Evolutionary conservation across 345 rosid genomes (phyloP).

Genomic region (Eucalyptus camaldulensis): DNA sequence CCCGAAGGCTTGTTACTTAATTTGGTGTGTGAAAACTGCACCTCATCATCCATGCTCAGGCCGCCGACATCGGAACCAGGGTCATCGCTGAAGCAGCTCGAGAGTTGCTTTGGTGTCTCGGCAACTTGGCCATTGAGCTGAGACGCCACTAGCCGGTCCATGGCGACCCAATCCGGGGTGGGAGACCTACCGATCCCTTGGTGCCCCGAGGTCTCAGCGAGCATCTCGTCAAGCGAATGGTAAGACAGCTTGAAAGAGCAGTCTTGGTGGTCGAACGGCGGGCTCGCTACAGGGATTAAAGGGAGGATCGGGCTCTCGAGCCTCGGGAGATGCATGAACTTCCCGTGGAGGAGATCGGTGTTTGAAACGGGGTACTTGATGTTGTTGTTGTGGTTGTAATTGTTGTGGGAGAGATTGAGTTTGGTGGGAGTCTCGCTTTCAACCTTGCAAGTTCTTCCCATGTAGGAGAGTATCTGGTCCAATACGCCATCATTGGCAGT

Average conservation of each 20-base stretch:
- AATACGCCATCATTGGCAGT: constrained; percentile 16
- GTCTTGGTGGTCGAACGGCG: neutral
- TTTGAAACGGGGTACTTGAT: neutral
- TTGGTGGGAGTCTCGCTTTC: constrained; percentile 5
- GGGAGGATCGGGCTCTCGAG: constrained; percentile 24
- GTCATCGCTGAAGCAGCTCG: constrained; percentile 20
- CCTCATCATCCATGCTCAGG: constrained; percentile 20
- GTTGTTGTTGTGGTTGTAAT: neutral
- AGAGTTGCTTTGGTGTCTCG: constrained; percentile 24
- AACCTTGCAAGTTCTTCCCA: constrained; percentile 35
- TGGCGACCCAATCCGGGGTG: neutral
- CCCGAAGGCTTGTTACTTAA: neutral
- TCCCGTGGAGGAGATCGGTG: neutral
- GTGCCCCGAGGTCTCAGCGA: neutral
- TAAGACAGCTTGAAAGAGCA: neutral
- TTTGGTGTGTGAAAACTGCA: constrained; percentile 20
- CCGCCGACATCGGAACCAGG: constrained; percentile 16
- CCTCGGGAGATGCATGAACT: constrained; percentile 28
- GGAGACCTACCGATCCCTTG: neutral
- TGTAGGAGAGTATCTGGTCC: constrained; percentile 32
- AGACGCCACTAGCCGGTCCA: constrained; percentile 7
- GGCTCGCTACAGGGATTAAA: neutral
- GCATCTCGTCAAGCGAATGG: constrained; percentile 13
- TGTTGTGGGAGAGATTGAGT: neutral
- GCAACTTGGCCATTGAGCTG: constrained; percentile 9